These are phyloP conservation scores for Nannochloropsis granulata DNA, from an alignment of 108 stramenopile species.

Conservation along the genomic window DNA sequence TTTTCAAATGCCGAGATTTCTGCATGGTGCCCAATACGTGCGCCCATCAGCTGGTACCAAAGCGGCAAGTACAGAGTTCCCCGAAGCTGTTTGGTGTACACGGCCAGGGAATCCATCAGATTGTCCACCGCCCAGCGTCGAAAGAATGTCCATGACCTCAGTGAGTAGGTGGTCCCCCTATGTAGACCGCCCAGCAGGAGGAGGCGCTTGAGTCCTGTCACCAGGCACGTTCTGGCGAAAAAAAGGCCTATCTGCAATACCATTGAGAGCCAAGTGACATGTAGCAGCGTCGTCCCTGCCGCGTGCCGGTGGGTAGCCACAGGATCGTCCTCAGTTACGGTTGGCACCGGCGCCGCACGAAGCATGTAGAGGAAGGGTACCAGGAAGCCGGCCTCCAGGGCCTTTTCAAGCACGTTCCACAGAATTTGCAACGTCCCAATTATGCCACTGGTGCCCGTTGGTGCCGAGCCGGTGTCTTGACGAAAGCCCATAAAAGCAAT, in stretches of 20 bases:
- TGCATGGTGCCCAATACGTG: not conserved
- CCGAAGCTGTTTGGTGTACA: not conserved
- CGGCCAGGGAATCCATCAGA: not conserved
- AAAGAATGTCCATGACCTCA: not conserved
- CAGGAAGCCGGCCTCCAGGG: not conserved
- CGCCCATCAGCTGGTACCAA: not conserved
- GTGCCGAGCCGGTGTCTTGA: not conserved
- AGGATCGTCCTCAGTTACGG: not conserved
- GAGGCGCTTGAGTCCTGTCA: not conserved
- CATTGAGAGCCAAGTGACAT: not conserved
- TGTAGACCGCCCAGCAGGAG: not conserved
- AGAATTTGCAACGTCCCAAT: not conserved
- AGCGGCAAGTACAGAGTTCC: not conserved
- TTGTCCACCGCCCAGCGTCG: not conserved
- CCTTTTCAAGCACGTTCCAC: not conserved
- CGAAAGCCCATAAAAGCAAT: not conserved
- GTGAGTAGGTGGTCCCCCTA: not conserved
- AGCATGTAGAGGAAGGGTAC: not conserved
- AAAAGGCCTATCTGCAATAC: not conserved
- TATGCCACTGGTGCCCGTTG: not conserved
- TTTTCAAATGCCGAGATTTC: not conserved
- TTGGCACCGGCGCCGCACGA: not conserved
- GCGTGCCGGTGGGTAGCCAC: not conserved
- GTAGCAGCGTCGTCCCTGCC: not conserved
- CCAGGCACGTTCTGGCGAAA: not conserved